These are phyloP conservation scores for Lantana camara DNA, from an alignment of 257 asterid species.

Conservation along the genomic window DNA sequence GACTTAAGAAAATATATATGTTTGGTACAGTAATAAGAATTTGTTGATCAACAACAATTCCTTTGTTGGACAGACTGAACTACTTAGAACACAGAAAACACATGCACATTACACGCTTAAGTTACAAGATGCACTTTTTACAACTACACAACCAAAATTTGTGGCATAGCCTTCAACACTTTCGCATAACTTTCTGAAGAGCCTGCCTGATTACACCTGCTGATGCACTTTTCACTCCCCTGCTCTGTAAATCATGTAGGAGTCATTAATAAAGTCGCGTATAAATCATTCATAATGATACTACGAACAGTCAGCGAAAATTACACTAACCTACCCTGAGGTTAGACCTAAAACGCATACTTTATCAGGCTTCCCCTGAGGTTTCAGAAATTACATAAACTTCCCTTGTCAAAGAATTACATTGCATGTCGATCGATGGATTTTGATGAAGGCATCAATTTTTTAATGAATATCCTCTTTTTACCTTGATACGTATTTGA, in stretches of 20 bases:
- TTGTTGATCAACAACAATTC: slow-evolving; percentile 3
- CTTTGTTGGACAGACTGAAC: background rate
- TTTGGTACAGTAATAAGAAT: too few relatives aligned
- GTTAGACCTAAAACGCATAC: too few relatives aligned
- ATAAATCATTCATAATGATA: background rate
- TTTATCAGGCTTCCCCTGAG: too few relatives aligned
- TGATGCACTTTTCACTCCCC: slow-evolving; percentile 59
- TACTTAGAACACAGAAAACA: background rate
- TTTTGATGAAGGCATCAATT: too few relatives aligned
- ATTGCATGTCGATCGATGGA: too few relatives aligned
- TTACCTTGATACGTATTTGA: too few relatives aligned
- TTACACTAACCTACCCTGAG: too few relatives aligned
- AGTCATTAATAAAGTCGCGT: background rate
- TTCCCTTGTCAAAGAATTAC: too few relatives aligned
- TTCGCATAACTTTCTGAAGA: slow-evolving; percentile 53
- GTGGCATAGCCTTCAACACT: slow-evolving; percentile 38
- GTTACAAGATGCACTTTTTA: slow-evolving; percentile 20
- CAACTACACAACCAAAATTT: slow-evolving; percentile 17
- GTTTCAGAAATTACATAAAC: too few relatives aligned
- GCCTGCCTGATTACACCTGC: slow-evolving; percentile 57
- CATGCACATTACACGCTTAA: slow-evolving; percentile 21
- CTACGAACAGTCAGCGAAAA: background rate
- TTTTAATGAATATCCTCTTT: too few relatives aligned
- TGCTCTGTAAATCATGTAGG: slow-evolving; percentile 51
- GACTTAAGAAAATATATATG: too few relatives aligned